phyloP scores from a whole-genome alignment of 805 yeast genomes.

The Cyberlindnera xishuangbannaensis region DNA sequence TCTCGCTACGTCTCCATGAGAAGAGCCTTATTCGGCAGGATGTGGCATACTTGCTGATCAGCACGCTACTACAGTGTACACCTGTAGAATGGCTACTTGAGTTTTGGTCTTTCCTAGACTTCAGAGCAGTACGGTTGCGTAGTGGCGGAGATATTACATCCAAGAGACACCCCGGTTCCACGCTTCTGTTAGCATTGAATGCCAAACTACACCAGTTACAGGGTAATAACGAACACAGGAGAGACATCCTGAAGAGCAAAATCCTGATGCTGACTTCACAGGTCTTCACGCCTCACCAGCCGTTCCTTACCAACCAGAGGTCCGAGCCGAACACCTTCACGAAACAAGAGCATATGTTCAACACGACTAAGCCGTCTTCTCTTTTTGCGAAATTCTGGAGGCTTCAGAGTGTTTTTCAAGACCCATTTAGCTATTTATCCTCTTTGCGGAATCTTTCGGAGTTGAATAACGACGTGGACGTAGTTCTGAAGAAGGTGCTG shows the following conservation, averaged over 20 bases:
- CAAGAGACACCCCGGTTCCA: slow-evolving; percentile 11
- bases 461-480: not conserved
- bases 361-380: not conserved
- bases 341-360: slow-evolving; percentile 4
- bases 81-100: slow-evolving; percentile 14
- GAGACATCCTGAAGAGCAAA: slow-evolving; percentile 17
- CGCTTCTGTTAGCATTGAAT: slow-evolving; percentile 14
- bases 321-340: slow-evolving; percentile 14
- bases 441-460: not conserved
- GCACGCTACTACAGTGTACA: slow-evolving; percentile 5
- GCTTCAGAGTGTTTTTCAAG: slow-evolving; percentile 15
- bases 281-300: slow-evolving; percentile 12
- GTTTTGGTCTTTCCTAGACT: slow-evolving; percentile 21
- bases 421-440: slow-evolving; percentile 10
- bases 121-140: slow-evolving; percentile 7
- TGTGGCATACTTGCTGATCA: slow-evolving; percentile 12
- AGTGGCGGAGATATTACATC: slow-evolving; percentile 4
- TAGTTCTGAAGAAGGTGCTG: not conserved
- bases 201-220: slow-evolving; percentile 8
- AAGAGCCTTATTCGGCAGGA: slow-evolving; percentile 7
- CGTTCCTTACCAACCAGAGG: slow-evolving; percentile 12
- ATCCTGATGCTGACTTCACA: slow-evolving; percentile 13
- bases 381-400: slow-evolving; percentile 15
- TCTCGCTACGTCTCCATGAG: slow-evolving; percentile 12
- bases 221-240: slow-evolving; percentile 13